Evolutionary conservation across 805 yeast genomes (phyloP).

Genomic region (Wickerhamia fluorescens): DNA sequence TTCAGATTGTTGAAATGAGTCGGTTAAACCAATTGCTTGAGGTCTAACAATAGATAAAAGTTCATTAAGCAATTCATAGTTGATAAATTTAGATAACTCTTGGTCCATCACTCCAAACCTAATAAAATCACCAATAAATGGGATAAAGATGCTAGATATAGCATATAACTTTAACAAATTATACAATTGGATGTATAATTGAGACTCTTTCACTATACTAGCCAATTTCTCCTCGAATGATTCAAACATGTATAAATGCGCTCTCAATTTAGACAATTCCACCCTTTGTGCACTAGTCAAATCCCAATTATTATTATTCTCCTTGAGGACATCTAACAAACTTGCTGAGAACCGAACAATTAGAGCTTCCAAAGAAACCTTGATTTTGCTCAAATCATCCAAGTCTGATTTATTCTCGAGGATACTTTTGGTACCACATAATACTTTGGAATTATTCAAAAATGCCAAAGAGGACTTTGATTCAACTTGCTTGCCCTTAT

Average conservation of each 20-base stretch:
- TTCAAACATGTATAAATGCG: conserved; percentile 35
- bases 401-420: conserved; percentile 12
- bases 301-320: conserved; percentile 25
- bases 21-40: conserved; percentile 34
- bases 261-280: conserved; percentile 34
- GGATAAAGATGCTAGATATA: conserved; percentile 24
- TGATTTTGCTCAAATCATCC: conserved; percentile 9
- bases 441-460: conserved; percentile 18
- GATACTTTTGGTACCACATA: conserved; percentile 6
- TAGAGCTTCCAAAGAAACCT: conserved; percentile 25
- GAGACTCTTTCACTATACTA: conserved; percentile 13
- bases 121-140: conserved; percentile 31
- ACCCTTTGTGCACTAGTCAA: conserved; percentile 31
- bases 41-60: conserved; percentile 33
- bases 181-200: conserved; percentile 19
- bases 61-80: conserved; percentile 22
- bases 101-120: conserved; percentile 27
- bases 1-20: conserved; percentile 38
- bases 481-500: conserved; percentile 23
- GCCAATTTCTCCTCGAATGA: conserved; percentile 14
- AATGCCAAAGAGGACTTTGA: conserved; percentile 20
- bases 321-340: conserved; percentile 21
- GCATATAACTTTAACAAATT: conserved; percentile 28
- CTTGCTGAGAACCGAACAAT: conserved; percentile 28
- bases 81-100: conserved; percentile 19